phyloP scores from a whole-genome alignment of 2,329 filamentous ascomycete genomes.

The Nemania sp. region DNA sequence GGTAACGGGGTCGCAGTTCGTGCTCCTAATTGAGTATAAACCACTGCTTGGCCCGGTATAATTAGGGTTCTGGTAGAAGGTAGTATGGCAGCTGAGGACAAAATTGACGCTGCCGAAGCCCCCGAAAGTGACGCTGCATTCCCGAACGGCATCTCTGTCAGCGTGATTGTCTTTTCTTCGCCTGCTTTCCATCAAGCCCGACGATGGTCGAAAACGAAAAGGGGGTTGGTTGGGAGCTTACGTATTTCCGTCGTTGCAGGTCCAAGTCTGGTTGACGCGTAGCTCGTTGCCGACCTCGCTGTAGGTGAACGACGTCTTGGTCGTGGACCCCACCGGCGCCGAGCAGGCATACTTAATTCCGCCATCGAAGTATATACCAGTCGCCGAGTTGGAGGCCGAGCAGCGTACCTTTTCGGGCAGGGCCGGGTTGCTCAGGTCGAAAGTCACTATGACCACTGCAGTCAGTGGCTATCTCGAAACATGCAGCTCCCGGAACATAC shows the following conservation, averaged over 20 bases:
- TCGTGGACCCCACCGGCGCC: conserved; percentile 37
- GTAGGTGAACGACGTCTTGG: conserved; percentile 50
- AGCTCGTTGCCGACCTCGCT: conserved; percentile 44
- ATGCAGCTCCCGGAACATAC: too few species aligned
- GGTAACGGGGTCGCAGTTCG: conserved; percentile 41
- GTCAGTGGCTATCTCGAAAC: too few species aligned
- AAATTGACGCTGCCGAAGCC: conserved; percentile 43
- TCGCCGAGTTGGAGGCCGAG: conserved; percentile 48
- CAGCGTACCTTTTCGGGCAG: conserved; percentile 46
- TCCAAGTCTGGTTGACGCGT: conserved; percentile 55
- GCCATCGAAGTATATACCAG: conserved; percentile 55
- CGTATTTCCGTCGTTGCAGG: conserved; percentile 48
- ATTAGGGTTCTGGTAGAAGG: conserved; percentile 44
- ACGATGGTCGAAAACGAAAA: neutral
- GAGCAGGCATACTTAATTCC: conserved; percentile 50
- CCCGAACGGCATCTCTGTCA: neutral
- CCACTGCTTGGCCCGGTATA: conserved; percentile 43
- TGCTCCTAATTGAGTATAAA: conserved; percentile 45
- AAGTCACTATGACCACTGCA: too few species aligned
- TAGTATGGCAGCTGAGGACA: conserved; percentile 43
- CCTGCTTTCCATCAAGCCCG: neutral
- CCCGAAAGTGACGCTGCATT: conserved; percentile 39
- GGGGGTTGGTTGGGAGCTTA: conserved; percentile 36
- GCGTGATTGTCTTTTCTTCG: neutral
- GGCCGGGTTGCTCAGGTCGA: conserved; percentile 54